Percentiles rank a stretch among this genome's conserved stretches.
Evolutionary conservation across 163 green algal species (phyloP).

Genomic region (Chlamydomonas reinhardtii): DNA sequence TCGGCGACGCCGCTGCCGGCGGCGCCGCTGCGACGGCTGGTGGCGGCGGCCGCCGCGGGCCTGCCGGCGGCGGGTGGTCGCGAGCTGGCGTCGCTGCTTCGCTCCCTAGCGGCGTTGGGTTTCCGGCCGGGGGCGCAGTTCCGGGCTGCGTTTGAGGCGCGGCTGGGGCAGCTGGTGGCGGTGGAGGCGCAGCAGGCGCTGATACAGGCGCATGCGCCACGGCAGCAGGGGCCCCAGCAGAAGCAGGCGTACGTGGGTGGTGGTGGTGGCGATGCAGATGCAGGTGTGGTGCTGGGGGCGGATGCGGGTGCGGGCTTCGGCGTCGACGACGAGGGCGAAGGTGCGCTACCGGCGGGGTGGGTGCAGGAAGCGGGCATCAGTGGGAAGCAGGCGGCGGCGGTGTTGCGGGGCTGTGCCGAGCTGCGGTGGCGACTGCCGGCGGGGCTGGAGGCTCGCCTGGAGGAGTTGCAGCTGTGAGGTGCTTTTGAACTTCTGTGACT

Average conservation of each 20-base stretch:
- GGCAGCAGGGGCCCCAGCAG: too few relatives aligned
- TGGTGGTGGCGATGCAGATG: not conserved
- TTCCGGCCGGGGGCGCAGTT: conserved; percentile 1
- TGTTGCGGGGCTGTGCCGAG: not conserved
- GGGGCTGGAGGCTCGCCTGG: not conserved
- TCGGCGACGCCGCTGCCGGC: not conserved
- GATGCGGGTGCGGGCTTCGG: too few relatives aligned
- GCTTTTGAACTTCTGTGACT: too few relatives aligned
- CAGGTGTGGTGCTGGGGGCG: too few relatives aligned
- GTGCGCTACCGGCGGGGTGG: too few relatives aligned
- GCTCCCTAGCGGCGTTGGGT: not conserved
- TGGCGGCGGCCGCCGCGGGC: not conserved
- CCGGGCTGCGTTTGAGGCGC: not conserved
- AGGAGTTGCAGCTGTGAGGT: too few relatives aligned
- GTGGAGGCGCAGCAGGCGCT: not conserved
- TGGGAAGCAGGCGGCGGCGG: not conserved
- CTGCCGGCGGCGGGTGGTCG: not conserved
- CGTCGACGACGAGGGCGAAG: too few relatives aligned
- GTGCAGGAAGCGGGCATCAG: not conserved
- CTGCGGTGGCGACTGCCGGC: conserved; percentile 2
- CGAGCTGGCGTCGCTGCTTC: not conserved
- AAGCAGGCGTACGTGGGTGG: too few relatives aligned
- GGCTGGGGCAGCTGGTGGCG: not conserved
- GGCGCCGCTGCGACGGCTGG: not conserved
- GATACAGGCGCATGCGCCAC: not conserved